Conservation (phyloP, 306 rosid genomes). For the Prosopis cineraria region DNA sequence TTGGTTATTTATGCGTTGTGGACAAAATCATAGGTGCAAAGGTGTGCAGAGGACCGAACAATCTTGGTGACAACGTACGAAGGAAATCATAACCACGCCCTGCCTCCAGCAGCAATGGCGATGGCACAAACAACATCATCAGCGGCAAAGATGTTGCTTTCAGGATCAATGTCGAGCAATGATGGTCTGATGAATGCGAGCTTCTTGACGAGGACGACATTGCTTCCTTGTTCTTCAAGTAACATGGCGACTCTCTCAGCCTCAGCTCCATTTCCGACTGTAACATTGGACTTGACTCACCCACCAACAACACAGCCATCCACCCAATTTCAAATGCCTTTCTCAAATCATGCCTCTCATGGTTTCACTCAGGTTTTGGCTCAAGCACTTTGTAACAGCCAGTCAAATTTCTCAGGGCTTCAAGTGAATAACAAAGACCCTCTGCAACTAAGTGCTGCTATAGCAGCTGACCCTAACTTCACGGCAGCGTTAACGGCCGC, state of each 20-base stretch:
- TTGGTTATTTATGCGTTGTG: too few relatives aligned
- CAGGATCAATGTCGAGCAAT: slow-evolving; percentile 77
- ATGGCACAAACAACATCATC: slow-evolving; percentile 86
- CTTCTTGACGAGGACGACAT: slow-evolving; percentile 54
- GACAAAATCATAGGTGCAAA: slow-evolving; percentile 67
- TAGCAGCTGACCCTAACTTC: slow-evolving; percentile 73
- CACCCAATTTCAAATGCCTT: slow-evolving; percentile 52
- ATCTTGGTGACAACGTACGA: slow-evolving; percentile 82
- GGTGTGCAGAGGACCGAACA: slow-evolving; percentile 77
- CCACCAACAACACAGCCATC: slow-evolving; percentile 44
- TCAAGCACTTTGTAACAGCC: slow-evolving; percentile 54
- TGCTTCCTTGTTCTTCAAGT: slow-evolving; percentile 71
- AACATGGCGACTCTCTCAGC: slow-evolving; percentile 85
- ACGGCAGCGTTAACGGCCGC: slow-evolving; percentile 73
- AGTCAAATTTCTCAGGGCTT: slow-evolving; percentile 69
- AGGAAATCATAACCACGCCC: slow-evolving; percentile 82
- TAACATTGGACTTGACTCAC: slow-evolving; percentile 81
- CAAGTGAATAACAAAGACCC: slow-evolving; percentile 50
- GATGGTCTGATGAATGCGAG: slow-evolving; percentile 64
- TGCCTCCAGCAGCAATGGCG: slow-evolving; percentile 81
- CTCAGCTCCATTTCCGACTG: slow-evolving; percentile 88
- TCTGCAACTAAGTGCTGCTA: slow-evolving; percentile 58
- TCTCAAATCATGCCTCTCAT: slow-evolving; percentile 18
- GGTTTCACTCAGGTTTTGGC: slow-evolving; percentile 49
- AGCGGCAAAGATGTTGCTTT: slow-evolving; percentile 73